Evolutionary conservation across 345 rosid species (phyloP).

Genomic region (Bruguiera gymnorhiza): DNA sequence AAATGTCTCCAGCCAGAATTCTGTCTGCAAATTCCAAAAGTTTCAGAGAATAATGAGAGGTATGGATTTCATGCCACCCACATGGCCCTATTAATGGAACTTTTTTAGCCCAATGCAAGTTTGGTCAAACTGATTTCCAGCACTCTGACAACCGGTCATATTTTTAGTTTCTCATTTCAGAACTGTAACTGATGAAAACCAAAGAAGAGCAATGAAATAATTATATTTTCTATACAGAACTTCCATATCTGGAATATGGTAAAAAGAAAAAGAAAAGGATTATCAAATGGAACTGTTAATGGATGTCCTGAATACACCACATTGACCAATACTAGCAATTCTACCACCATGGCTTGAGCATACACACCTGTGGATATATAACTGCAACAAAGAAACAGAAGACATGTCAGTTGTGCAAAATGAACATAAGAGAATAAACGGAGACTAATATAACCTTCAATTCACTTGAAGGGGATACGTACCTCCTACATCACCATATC

Average conservation of each 20-base stretch:
- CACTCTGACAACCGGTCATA: too few relatives aligned
- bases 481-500: constrained; percentile 84
- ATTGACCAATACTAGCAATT: constrained; percentile 18
- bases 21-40: too few relatives aligned
- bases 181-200: too few relatives aligned
- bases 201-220: not conserved
- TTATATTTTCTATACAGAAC: not conserved
- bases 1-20: not conserved
- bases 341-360: constrained; percentile 24
- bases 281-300: not conserved
- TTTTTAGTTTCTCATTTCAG: too few relatives aligned
- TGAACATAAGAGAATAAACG: constrained; percentile 6
- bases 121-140: too few relatives aligned
- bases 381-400: constrained; percentile 45
- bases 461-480: constrained; percentile 39
- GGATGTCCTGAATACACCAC: constrained; percentile 15
- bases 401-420: constrained; percentile 19
- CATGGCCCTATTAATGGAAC: too few relatives aligned
- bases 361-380: constrained; percentile 91
- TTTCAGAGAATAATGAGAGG: too few relatives aligned
- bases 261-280: not conserved
- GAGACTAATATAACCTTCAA: constrained; percentile 32
- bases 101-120: too few relatives aligned
- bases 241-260: not conserved
- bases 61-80: too few relatives aligned